Percentiles rank a stretch among this genome's conserved stretches.
These are phyloP conservation scores for Metschnikowia lachancei DNA, from an alignment of 805 yeast species.

Conservation along the genomic window DNA sequence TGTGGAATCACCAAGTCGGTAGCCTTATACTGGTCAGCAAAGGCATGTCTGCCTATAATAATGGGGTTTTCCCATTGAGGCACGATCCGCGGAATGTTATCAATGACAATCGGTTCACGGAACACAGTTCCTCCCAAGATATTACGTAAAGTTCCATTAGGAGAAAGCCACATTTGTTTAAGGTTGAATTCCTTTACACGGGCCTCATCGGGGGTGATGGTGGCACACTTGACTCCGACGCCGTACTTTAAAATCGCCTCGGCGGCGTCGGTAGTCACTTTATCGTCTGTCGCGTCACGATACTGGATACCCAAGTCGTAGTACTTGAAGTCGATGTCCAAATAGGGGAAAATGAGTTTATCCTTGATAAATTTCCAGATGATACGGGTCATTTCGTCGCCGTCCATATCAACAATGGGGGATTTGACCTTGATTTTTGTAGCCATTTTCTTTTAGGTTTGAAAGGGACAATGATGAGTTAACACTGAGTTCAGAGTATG, in stretches of 20 bases:
- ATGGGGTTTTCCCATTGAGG: slow-evolving; percentile 83
- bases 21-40: slow-evolving; percentile 82
- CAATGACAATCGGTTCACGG: slow-evolving; percentile 79
- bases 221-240: slow-evolving; percentile 82
- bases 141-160: slow-evolving; percentile 82
- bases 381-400: slow-evolving; percentile 85
- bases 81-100: slow-evolving; percentile 71
- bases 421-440: slow-evolving; percentile 64
- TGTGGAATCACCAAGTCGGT: slow-evolving; percentile 67
- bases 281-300: slow-evolving; percentile 69
- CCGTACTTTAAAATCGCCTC: slow-evolving; percentile 71
- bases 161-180: slow-evolving; percentile 82
- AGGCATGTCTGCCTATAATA: slow-evolving; percentile 83
- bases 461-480: neutral
- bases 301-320: slow-evolving; percentile 68
- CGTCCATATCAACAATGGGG: slow-evolving; percentile 78
- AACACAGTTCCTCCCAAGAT: slow-evolving; percentile 80
- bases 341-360: slow-evolving; percentile 62
- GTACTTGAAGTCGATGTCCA: slow-evolving; percentile 72
- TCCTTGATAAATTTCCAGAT: slow-evolving; percentile 76
- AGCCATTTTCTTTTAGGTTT: slow-evolving; percentile 5
- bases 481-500: too few species aligned
- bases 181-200: slow-evolving; percentile 71
- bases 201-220: slow-evolving; percentile 80
- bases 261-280: slow-evolving; percentile 76